Conservation (phyloP, 805 yeast genomes). For the Zygosaccharomyces bailii region DNA sequence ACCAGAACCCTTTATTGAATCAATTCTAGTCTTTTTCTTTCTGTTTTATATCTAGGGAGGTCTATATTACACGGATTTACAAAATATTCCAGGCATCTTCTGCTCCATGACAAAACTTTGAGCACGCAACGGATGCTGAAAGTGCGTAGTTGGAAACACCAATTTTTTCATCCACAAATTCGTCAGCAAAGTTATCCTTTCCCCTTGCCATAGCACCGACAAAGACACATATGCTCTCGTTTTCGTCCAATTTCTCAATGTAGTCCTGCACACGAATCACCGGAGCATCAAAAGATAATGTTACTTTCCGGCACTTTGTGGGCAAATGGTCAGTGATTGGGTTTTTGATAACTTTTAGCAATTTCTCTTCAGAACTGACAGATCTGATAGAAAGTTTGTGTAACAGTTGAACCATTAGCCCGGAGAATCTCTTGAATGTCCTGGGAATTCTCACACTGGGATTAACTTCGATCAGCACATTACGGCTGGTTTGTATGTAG, state of each 20-base stretch:
- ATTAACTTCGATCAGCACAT: constrained; percentile 91
- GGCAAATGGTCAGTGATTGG: constrained; percentile 97
- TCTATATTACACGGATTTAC: constrained; percentile 19
- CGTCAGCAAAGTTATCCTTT: constrained; percentile 95
- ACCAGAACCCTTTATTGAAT: no score
- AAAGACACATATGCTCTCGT: constrained; percentile 94
- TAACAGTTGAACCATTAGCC: constrained; percentile 93
- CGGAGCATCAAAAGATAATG: constrained; percentile 88
- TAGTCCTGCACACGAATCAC: constrained; percentile 86
- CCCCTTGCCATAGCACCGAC: constrained; percentile 99
- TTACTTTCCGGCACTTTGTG: constrained; percentile 89
- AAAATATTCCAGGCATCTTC: constrained; percentile 95
- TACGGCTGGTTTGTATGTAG: constrained; percentile 91
- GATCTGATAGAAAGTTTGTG: constrained; percentile 91
- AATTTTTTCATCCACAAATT: constrained; percentile 91
- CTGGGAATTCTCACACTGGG: constrained; percentile 97
- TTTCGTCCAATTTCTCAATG: constrained; percentile 70
- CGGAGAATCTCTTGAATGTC: constrained; percentile 96
- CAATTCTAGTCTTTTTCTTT: neutral
- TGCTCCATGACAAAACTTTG: constrained; percentile 97
- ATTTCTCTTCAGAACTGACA: constrained; percentile 91
- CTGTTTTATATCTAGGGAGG: neutral
- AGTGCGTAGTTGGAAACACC: constrained; percentile 94
- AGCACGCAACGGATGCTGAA: constrained; percentile 96
- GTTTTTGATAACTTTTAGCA: constrained; percentile 90